Evolutionary conservation across 441 rosid species (phyloP).

Genomic region (Hura crepitans): DNA sequence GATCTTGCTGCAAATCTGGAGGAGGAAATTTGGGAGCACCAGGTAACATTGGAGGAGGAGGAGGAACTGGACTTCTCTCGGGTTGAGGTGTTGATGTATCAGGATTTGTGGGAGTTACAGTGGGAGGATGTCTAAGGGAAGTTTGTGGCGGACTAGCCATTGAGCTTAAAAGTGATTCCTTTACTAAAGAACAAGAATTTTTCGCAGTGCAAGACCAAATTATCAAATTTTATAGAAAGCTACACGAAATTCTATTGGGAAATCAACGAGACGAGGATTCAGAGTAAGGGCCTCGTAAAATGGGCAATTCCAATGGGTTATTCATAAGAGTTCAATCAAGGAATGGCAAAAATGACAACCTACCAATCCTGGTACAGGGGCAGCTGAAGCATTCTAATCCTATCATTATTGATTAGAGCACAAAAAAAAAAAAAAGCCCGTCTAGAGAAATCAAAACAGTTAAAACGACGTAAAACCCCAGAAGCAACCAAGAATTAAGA

Average conservation of each 20-base stretch:
- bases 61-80: conserved; percentile 40
- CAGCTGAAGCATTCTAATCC: conserved; percentile 13
- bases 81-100: conserved; percentile 42
- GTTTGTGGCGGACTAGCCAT: conserved; percentile 61
- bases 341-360: neutral
- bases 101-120: conserved; percentile 38
- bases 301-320: conserved; percentile 17
- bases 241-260: conserved; percentile 14
- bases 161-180: conserved; percentile 19
- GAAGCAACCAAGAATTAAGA: conserved; percentile 21
- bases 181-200: conserved; percentile 5
- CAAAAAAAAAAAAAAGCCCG: neutral
- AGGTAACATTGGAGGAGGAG: conserved; percentile 43
- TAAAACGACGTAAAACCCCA: conserved; percentile 26
- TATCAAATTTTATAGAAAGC: conserved; percentile 4
- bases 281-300: neutral
- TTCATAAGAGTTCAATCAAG: conserved; percentile 13
- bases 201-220: neutral
- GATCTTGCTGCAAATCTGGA: conserved; percentile 59
- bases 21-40: conserved; percentile 63
- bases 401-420: neutral
- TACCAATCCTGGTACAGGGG: neutral
- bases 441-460: conserved; percentile 19
- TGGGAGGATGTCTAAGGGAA: conserved; percentile 44
- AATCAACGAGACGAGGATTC: conserved; percentile 10